Evolutionary conservation across 192 early-diverging fungal species (phyloP).

Genomic region (Jimgerdemannia flammicorona): DNA sequence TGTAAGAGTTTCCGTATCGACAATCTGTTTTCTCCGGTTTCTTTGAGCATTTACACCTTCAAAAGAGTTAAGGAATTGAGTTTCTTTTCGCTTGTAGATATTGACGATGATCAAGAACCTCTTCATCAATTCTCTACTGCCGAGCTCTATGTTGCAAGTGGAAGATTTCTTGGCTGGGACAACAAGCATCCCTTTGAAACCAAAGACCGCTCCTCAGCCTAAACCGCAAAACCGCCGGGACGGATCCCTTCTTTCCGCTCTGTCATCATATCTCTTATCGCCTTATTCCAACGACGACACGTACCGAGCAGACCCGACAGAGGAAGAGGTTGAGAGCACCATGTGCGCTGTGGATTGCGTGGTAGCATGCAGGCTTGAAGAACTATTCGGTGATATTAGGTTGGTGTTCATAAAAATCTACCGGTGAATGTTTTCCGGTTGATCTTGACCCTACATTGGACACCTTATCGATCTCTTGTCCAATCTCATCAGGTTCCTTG

Average conservation of each 20-base stretch:
- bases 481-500: constrained; percentile 47
- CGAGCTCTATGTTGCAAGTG: constrained; percentile 57
- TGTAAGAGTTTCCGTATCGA: constrained; percentile 37
- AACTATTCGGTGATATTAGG: constrained; percentile 68
- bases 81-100: constrained; percentile 33
- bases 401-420: constrained; percentile 14
- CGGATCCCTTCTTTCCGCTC: constrained; percentile 68
- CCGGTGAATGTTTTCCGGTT: too few species aligned
- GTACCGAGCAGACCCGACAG: constrained; percentile 56
- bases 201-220: constrained; percentile 26
- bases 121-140: constrained; percentile 74
- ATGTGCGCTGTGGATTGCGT: constrained; percentile 66
- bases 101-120: constrained; percentile 71
- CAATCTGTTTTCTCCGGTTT: constrained; percentile 25
- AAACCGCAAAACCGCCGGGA: constrained; percentile 46
- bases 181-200: constrained; percentile 62
- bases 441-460: too few species aligned
- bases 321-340: constrained; percentile 67
- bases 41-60: constrained; percentile 13
- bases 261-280: constrained; percentile 73
- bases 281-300: constrained; percentile 53
- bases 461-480: too few species aligned
- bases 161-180: constrained; percentile 72
- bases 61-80: neutral
- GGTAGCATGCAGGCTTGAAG: constrained; percentile 64